phyloP scores from a whole-genome alignment of 331 rosid genomes.

The Arachis monticola region DNA sequence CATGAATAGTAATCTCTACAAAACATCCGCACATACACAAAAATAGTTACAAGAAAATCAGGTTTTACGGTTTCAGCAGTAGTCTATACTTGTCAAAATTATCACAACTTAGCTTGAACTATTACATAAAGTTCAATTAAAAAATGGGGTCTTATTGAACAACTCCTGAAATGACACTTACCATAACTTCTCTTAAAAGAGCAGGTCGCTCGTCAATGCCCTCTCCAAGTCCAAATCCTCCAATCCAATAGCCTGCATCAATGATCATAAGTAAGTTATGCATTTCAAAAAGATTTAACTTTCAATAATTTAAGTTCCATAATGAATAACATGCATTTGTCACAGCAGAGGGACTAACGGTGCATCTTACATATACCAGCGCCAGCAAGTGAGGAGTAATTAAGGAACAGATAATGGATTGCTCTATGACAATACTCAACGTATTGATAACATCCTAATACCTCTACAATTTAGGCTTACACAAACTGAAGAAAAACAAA shows the following conservation, averaged over 20 bases:
- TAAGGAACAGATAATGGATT: neutral
- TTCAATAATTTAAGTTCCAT: neutral
- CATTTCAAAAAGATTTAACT: neutral
- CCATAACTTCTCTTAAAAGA: slow-evolving; percentile 69
- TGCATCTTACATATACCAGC: neutral
- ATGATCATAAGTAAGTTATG: slow-evolving; percentile 17
- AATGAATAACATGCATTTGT: neutral
- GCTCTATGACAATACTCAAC: neutral
- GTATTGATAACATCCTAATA: neutral
- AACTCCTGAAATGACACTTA: slow-evolving; percentile 45
- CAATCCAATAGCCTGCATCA: slow-evolving; percentile 83
- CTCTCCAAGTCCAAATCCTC: slow-evolving; percentile 98
- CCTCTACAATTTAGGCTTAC: neutral
- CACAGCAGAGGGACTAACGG: neutral
- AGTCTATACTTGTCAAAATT: slow-evolving; percentile 1
- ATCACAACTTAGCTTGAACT: neutral
- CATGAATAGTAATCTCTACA: neutral
- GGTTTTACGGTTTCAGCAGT: neutral
- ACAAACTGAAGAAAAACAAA: slow-evolving; percentile 14
- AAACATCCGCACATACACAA: neutral
- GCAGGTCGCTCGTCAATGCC: slow-evolving; percentile 79
- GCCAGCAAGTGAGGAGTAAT: neutral
- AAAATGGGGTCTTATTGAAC: slow-evolving; percentile 7
- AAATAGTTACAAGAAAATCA: neutral
- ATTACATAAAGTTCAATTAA: slow-evolving; percentile 22